phyloP scores from a whole-genome alignment of 768 basidiomycete species.

The Kwoniella bestiolae region DNA sequence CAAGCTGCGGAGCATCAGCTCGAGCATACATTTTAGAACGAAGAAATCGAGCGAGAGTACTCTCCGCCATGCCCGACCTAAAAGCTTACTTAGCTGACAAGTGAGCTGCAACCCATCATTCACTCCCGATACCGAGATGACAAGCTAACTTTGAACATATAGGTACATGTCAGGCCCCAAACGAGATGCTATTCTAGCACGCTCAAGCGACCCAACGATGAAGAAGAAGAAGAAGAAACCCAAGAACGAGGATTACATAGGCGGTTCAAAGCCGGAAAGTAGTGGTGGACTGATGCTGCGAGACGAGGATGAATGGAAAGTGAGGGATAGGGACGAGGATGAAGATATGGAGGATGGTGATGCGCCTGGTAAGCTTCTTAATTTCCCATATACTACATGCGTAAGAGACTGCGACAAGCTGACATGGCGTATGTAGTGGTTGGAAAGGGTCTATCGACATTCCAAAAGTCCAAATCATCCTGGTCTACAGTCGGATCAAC shows the following conservation, averaged over 20 bases:
- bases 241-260: slow-evolving; percentile 60
- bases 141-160: background rate
- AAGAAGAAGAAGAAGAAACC: slow-evolving; percentile 68
- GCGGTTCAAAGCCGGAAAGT: slow-evolving; percentile 44
- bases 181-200: slow-evolving; percentile 88
- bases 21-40: too few relatives aligned
- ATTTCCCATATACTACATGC: background rate
- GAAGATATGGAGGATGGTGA: slow-evolving; percentile 52
- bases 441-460: slow-evolving; percentile 46
- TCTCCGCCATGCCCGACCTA: slow-evolving; percentile 48
- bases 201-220: slow-evolving; percentile 58
- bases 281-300: slow-evolving; percentile 45
- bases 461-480: slow-evolving; percentile 47
- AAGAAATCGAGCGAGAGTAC: too few relatives aligned
- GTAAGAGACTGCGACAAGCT: slow-evolving; percentile 8
- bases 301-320: slow-evolving; percentile 57
- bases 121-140: background rate
- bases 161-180: slow-evolving; percentile 94
- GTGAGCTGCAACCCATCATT: slow-evolving; percentile 27
- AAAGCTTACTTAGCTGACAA: slow-evolving; percentile 55
- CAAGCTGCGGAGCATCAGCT: too few relatives aligned
- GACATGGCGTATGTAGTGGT: slow-evolving; percentile 31
- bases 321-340: slow-evolving; percentile 32
- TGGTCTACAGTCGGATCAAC: slow-evolving; percentile 47
- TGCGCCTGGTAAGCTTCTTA: slow-evolving; percentile 52